Evolutionary conservation across 2,329 filamentous ascomycete genomes (phyloP).

Genomic region (Triangularia verruculosa): DNA sequence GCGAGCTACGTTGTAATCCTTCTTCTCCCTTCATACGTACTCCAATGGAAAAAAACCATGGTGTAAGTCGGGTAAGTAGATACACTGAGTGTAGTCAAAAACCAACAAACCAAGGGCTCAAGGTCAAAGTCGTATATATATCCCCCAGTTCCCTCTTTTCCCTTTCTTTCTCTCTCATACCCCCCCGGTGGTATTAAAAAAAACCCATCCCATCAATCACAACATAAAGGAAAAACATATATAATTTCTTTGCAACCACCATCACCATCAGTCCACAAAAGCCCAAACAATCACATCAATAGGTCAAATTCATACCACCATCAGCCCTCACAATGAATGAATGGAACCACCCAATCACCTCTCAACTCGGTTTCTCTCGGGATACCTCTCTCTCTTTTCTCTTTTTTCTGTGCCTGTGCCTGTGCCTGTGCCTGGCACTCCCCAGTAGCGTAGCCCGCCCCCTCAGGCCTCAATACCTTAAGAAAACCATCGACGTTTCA

Average conservation of each 20-base stretch:
- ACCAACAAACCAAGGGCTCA: slow-evolving; percentile 1
- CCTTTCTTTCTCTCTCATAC: background rate
- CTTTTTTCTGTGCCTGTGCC: background rate
- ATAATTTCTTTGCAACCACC: background rate
- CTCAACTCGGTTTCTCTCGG: background rate
- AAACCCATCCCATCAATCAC: background rate
- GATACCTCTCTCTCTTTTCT: background rate
- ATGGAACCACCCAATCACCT: background rate
- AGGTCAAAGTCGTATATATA: background rate
- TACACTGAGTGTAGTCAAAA: background rate
- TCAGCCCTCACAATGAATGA: background rate
- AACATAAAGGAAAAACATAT: background rate
- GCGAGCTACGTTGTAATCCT: too few species aligned
- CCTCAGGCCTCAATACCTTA: background rate
- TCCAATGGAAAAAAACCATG: too few species aligned
- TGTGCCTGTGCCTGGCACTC: background rate
- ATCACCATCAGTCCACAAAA: background rate
- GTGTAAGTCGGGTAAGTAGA: too few species aligned
- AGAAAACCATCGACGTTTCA: background rate
- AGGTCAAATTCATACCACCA: background rate
- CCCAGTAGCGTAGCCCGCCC: background rate
- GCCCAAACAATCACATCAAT: background rate
- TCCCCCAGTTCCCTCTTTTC: background rate
- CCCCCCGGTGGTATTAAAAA: background rate
- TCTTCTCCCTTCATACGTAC: too few species aligned